A percentile compares a stretch with the other conserved stretches of the same genome.
These are phyloP conservation scores for Zymoseptoria brevis DNA, from an alignment of 2,329 filamentous ascomycete genomes.

Conservation along the genomic window DNA sequence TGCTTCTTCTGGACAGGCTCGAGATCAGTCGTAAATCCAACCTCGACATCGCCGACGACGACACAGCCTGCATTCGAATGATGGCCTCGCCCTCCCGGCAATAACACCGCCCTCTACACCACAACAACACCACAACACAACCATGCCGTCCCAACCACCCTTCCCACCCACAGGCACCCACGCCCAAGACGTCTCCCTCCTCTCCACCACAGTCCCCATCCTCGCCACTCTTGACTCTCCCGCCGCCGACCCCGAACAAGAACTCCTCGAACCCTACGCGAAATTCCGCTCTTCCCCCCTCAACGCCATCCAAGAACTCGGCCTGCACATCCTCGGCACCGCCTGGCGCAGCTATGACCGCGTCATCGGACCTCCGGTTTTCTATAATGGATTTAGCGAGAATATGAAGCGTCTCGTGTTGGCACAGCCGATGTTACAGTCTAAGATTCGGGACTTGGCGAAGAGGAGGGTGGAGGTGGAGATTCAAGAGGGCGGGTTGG, in stretches of 20 bases:
- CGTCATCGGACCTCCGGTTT: conserved; percentile 84
- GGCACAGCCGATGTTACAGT: conserved; percentile 64
- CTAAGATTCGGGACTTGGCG: conserved; percentile 69
- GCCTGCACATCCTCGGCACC: conserved; percentile 81
- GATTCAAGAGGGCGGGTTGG: conserved; percentile 62
- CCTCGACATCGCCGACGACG: background rate
- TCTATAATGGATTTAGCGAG: conserved; percentile 85
- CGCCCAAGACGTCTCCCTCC: conserved; percentile 2
- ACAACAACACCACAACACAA: background rate
- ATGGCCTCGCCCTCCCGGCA: background rate
- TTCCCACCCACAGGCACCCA: background rate
- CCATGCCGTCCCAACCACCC: conserved; percentile 6
- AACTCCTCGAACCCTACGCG: conserved; percentile 73
- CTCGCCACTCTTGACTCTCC: conserved; percentile 36
- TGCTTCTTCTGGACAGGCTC: background rate
- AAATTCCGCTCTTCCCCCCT: conserved; percentile 69
- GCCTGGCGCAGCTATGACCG: conserved; percentile 94
- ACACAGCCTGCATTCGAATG: background rate
- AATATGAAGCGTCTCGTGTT: conserved; percentile 77
- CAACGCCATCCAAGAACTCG: conserved; percentile 86
- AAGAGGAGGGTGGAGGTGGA: conserved; percentile 67
- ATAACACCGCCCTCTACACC: background rate
- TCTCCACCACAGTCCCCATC: conserved; percentile 39
- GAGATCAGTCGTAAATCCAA: background rate
- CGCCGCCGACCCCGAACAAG: conserved; percentile 44